These are phyloP conservation scores for Cyberlindnera maritima DNA, from an alignment of 805 yeast genomes.

Conservation along the genomic window DNA sequence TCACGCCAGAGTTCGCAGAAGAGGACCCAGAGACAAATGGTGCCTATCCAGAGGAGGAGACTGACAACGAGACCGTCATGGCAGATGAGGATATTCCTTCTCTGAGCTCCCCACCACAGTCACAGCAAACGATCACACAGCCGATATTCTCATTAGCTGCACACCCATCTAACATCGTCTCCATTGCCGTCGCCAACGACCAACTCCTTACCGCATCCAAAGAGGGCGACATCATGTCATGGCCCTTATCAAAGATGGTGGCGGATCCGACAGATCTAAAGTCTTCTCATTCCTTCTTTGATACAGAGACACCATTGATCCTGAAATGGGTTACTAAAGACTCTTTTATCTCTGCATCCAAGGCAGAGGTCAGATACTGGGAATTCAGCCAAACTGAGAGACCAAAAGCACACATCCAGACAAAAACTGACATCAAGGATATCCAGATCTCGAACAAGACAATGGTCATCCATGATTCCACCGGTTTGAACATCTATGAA, in stretches of 20 bases:
- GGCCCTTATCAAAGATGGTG: conserved; percentile 4
- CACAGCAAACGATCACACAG: background rate
- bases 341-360: conserved; percentile 5
- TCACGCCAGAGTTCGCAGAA: background rate
- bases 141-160: conserved; percentile 9
- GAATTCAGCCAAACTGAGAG: background rate
- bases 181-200: conserved; percentile 3
- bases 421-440: background rate
- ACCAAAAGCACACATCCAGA: background rate
- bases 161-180: conserved; percentile 6
- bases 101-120: background rate
- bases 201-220: conserved; percentile 9
- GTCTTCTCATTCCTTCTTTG: conserved; percentile 2
- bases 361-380: conserved; percentile 4
- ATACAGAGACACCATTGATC: background rate
- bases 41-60: conserved; percentile 2
- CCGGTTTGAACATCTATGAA: conserved; percentile 1
- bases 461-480: background rate
- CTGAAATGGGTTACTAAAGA: conserved; percentile 4
- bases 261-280: background rate
- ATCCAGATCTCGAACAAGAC: background rate
- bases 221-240: conserved; percentile 13
- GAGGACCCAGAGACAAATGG: background rate
- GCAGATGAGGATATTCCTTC: conserved; percentile 7
- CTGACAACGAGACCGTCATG: conserved; percentile 12